Base-by-base conservation (phyloP, 2,329 filamentous ascomycete genomes). In the Colletotrichum sp. region DNA sequence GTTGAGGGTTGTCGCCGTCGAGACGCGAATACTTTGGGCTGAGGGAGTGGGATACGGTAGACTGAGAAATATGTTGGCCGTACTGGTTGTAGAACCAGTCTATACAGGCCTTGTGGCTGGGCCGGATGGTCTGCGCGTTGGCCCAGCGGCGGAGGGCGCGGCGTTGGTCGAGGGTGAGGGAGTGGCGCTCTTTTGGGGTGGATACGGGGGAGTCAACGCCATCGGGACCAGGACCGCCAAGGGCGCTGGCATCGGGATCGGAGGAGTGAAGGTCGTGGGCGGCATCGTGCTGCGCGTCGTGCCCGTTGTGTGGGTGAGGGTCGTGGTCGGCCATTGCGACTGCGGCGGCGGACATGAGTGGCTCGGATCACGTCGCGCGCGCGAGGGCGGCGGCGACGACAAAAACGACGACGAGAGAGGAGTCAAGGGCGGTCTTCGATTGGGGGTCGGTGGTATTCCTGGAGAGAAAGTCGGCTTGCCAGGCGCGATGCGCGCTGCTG, bases 11-110 rank as follows among this genome's bases (percentile, higher is more conserved):
- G 71, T 92, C 90, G 80, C 88, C 89, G 80, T 92, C 91, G 69
- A 92, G 88, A 30, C 91, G 89, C 49, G 90, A 90, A 79, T 92
- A 92, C 80, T 92, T 92, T 63, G 90, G 90, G 6, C 90, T 92
- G 44, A 92, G 85, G 24, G 90, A 92, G 81, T 92, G 91, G 63
- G 90, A 92, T 59, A 92, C 91, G 79, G 91, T 92, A 18, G 90
- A 92, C 83, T 92, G 91, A 81, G 90, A 92, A 80, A 92, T 92
- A 79, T 88, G 88, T 82, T 91, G 90, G 82, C 89, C 88, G 80
- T 91, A 92, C 81, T 92, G 87, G 71, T 82, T 81, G 78, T 86
- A 88, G 84, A 92, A 92, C 91, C 91, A 92, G 80, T 92, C 90
- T 80, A 92, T 92, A 85, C 91, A 92, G 39, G 89, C 87, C 83